A percentile compares a stretch with the other conserved stretches of the same genome.
phyloP scores from a whole-genome alignment of 768 basidiomycete genomes.

The Hypholoma fasciculare region DNA sequence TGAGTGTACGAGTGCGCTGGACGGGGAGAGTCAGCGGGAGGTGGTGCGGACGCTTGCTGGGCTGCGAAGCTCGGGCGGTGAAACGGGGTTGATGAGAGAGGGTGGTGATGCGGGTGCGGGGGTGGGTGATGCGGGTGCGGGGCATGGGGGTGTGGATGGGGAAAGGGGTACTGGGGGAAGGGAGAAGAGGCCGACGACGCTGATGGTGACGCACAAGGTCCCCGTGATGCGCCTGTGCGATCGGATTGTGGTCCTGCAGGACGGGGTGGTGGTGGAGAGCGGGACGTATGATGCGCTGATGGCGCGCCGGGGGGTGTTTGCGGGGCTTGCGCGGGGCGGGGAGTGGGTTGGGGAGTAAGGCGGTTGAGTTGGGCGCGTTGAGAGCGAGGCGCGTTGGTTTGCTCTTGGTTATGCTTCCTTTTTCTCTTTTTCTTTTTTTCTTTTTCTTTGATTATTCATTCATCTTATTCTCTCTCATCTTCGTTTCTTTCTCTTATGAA shows the following conservation, averaged over 20 bases:
- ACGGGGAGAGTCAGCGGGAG: conserved; percentile 78
- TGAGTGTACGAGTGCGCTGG: conserved; percentile 94
- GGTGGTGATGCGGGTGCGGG: conserved; percentile 37
- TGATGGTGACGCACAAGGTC: conserved; percentile 94
- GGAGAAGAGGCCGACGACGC: conserved; percentile 59
- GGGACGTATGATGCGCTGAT: conserved; percentile 76
- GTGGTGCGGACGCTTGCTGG: conserved; percentile 76
- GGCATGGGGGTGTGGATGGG: no score
- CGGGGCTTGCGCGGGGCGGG: conserved; percentile 75
- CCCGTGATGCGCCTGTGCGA: conserved; percentile 93
- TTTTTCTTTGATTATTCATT: no score
- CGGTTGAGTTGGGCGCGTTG: no score
- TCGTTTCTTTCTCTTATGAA: no score
- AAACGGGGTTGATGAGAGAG: conserved; percentile 15
- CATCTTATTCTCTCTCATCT: no score
- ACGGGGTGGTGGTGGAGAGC: conserved; percentile 78
- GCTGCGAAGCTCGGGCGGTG: no score
- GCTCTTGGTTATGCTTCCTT: no score
- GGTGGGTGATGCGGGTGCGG: conserved; percentile 37
- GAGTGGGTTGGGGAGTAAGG: conserved; percentile 43
- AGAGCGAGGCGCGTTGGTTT: no score
- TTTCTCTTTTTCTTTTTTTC: no score
- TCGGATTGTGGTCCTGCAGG: conserved; percentile 76
- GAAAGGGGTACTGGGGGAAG: no score
- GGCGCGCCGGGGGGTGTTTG: conserved; percentile 53